These are phyloP conservation scores for Syzygium aqueum DNA, from an alignment of 345 rosid genomes.

Conservation along the genomic window DNA sequence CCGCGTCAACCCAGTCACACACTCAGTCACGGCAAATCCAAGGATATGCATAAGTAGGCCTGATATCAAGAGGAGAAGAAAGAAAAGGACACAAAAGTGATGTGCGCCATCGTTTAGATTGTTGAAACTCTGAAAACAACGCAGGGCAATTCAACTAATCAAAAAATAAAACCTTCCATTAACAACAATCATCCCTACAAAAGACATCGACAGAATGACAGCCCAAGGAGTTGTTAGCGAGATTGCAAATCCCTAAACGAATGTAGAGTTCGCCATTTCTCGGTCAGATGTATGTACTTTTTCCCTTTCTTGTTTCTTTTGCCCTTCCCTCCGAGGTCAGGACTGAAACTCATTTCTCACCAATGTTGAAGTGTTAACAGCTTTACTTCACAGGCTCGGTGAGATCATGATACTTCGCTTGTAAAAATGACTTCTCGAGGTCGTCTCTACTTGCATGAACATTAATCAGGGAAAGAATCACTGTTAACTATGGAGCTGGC, in stretches of 20 bases:
- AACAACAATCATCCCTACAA: not conserved
- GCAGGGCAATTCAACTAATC: not conserved
- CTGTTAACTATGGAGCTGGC: conserved; percentile 20
- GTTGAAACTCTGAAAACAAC: not conserved
- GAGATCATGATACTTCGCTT: not conserved
- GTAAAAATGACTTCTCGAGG: not conserved
- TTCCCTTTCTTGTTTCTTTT: not conserved
- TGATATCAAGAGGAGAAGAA: not conserved
- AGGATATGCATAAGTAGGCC: not conserved
- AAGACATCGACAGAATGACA: not conserved
- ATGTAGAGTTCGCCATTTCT: not conserved
- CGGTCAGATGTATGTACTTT: not conserved
- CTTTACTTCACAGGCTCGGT: not conserved
- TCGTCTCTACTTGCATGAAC: not conserved
- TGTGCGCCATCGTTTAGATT: not conserved
- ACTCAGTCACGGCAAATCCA: not conserved
- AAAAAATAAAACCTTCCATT: not conserved
- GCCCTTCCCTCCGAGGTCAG: not conserved
- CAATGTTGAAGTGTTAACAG: not conserved
- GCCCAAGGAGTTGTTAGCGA: not conserved
- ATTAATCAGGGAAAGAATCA: not conserved
- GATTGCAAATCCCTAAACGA: not conserved
- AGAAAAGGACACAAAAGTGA: not conserved
- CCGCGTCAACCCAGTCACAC: not conserved
- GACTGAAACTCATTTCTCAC: not conserved